phyloP scores from a whole-genome alignment of 2,329 filamentous ascomycete species.

The Botrytis galanthina region DNA sequence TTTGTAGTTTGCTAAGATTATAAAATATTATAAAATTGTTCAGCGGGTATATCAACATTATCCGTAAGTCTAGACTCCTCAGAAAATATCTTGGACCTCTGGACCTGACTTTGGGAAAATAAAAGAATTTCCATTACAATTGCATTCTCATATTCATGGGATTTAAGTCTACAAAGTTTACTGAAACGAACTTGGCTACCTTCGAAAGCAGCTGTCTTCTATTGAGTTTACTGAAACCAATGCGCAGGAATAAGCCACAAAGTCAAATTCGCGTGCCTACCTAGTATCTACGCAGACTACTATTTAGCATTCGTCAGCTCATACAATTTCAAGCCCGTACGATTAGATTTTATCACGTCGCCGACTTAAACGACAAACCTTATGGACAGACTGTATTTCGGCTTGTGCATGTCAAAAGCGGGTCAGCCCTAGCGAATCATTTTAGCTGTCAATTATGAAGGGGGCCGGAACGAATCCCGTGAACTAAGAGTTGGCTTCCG shows the following conservation, averaged over 20 bases:
- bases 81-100: neutral
- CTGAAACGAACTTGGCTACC: neutral
- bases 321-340: neutral
- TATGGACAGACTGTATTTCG: conserved; percentile 1
- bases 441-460: neutral
- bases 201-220: neutral
- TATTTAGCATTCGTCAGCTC: neutral
- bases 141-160: neutral
- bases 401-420: conserved; percentile 5
- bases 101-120: neutral
- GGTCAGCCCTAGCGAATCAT: conserved; percentile 7
- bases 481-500: neutral
- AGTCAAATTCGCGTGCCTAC: neutral
- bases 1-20: neutral
- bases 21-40: neutral
- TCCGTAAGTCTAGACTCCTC: neutral
- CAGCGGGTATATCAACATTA: neutral
- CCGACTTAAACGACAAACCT: neutral
- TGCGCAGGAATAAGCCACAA: neutral
- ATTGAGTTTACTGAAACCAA: neutral
- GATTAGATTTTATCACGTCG: neutral
- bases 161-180: neutral
- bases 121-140: neutral
- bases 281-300: neutral
- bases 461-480: neutral